Percentiles rank a stretch among this genome's conserved stretches.
Conservation (phyloP, 164 flowering plant genomes). For the Umbellularia californica region DNA sequence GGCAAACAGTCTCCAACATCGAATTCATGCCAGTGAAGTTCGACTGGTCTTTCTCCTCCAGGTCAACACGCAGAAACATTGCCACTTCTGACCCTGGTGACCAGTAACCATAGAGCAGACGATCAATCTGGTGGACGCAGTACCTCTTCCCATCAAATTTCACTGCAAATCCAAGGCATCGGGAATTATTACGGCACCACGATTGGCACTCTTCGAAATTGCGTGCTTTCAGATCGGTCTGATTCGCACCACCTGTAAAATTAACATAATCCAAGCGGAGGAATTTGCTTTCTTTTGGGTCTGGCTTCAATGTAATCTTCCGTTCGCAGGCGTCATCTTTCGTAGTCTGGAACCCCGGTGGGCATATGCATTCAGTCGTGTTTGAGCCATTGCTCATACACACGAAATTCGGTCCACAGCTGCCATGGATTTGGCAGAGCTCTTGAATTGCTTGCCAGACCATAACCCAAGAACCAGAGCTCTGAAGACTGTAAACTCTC, state of each 20-base stretch:
- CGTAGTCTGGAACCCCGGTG: constrained; percentile 39
- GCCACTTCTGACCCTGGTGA: constrained; percentile 50
- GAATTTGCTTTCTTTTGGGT: constrained; percentile 26
- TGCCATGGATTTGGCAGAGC: constrained; percentile 44
- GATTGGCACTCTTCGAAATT: constrained; percentile 30
- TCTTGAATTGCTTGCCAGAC: constrained; percentile 52
- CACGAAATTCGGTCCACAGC: constrained; percentile 46
- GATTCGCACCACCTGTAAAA: constrained; percentile 36
- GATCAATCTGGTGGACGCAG: constrained; percentile 45
- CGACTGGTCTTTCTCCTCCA: constrained; percentile 28
- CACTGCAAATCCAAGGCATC: constrained; percentile 52
- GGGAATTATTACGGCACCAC: constrained; percentile 22
- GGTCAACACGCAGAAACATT: constrained; percentile 45
- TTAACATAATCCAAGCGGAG: constrained; percentile 57
- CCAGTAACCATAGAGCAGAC: constrained; percentile 53
- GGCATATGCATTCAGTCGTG: constrained; percentile 39
- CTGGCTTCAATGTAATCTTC: constrained; percentile 16
- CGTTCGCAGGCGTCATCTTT: constrained; percentile 25
- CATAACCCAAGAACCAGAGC: constrained; percentile 28
- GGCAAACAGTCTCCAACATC: constrained; percentile 47
- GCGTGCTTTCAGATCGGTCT: constrained; percentile 2
- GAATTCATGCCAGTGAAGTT: constrained; percentile 58
- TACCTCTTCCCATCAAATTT: constrained; percentile 40
- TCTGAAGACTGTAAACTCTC: constrained; percentile 34
- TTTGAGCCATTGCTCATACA: constrained; percentile 31